Evolutionary conservation across 345 rosid species (phyloP).

Genomic region (Reutealis trisperma): DNA sequence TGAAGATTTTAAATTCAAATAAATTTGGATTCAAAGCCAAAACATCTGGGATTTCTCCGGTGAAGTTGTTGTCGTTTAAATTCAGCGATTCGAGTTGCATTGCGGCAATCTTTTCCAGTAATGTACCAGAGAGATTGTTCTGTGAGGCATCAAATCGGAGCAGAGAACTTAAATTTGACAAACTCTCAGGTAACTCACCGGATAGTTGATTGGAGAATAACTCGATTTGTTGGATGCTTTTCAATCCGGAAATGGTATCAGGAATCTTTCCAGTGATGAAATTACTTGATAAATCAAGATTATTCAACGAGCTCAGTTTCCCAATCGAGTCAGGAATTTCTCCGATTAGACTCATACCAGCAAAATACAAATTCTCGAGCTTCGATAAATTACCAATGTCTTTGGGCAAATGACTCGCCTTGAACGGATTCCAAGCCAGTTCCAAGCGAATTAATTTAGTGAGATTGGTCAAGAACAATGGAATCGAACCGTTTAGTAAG

Average conservation of each 20-base stretch:
- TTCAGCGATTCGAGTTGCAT: conserved; percentile 41
- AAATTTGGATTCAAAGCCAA: conserved; percentile 55
- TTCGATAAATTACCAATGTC: conserved; percentile 51
- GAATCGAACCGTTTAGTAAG: conserved; percentile 49
- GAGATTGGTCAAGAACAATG: conserved; percentile 52
- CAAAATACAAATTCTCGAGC: conserved; percentile 42
- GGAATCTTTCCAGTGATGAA: conserved; percentile 56
- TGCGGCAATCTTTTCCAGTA: conserved; percentile 52
- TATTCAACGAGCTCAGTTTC: conserved; percentile 38
- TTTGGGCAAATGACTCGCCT: conserved; percentile 47
- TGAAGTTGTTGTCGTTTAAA: conserved; percentile 61
- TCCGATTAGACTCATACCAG: conserved; percentile 41
- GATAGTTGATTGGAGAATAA: conserved; percentile 45
- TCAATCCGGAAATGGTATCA: conserved; percentile 39
- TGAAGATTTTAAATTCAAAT: conserved; percentile 54
- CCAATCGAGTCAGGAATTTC: conserved; percentile 59
- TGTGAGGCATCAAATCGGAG: conserved; percentile 57
- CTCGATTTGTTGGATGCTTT: conserved; percentile 44
- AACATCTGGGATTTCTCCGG: conserved; percentile 51
- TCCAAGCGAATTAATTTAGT: conserved; percentile 45
- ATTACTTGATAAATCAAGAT: conserved; percentile 52
- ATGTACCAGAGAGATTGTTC: conserved; percentile 57
- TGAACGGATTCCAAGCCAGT: conserved; percentile 44
- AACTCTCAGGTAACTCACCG: conserved; percentile 54
- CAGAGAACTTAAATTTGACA: conserved; percentile 48